Percentiles rank a stretch among this genome's conserved stretches.
Conservation (phyloP, 2,329 filamentous ascomycete genomes). For the Venturia carpophila region DNA sequence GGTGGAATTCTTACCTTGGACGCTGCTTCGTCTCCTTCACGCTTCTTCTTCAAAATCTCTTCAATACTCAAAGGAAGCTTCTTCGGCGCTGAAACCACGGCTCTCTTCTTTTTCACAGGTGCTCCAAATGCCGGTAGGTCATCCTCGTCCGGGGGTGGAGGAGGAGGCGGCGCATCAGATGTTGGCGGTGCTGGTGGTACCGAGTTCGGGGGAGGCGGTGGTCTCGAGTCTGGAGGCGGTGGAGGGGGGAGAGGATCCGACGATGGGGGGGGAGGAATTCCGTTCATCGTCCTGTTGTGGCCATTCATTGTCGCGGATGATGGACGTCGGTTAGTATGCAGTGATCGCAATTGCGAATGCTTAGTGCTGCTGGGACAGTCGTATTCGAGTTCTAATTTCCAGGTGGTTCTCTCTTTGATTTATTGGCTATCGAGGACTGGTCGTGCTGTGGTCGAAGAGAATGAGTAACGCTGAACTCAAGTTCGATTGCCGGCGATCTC, state of each 20-base stretch:
- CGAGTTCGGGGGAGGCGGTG: slow-evolving; percentile 1
- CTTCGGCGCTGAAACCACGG: slow-evolving; percentile 26
- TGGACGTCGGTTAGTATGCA: background rate
- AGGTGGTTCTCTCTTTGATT: background rate
- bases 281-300: slow-evolving; percentile 8
- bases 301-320: background rate
- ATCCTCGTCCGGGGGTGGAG: slow-evolving; percentile 18
- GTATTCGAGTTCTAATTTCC: background rate
- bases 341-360: background rate
- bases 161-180: slow-evolving; percentile 19
- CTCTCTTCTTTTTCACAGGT: slow-evolving; percentile 16
- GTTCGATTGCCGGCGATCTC: background rate
- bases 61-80: slow-evolving; percentile 67
- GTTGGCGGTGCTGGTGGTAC: slow-evolving; percentile 21
- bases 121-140: background rate
- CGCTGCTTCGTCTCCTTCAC: slow-evolving; percentile 73
- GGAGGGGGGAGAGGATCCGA: slow-evolving; percentile 20
- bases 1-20: slow-evolving; percentile 51
- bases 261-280: slow-evolving; percentile 20
- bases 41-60: slow-evolving; percentile 76
- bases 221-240: slow-evolving; percentile 20
- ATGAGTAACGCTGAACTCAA: background rate
- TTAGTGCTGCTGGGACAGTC: background rate
- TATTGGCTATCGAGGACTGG: background rate
- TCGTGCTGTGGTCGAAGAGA: background rate